A percentile compares a stretch with the other conserved stretches of the same genome.
Evolutionary conservation across 805 yeast genomes (phyloP).

Genomic region (Zygoascus ofunaensis): DNA sequence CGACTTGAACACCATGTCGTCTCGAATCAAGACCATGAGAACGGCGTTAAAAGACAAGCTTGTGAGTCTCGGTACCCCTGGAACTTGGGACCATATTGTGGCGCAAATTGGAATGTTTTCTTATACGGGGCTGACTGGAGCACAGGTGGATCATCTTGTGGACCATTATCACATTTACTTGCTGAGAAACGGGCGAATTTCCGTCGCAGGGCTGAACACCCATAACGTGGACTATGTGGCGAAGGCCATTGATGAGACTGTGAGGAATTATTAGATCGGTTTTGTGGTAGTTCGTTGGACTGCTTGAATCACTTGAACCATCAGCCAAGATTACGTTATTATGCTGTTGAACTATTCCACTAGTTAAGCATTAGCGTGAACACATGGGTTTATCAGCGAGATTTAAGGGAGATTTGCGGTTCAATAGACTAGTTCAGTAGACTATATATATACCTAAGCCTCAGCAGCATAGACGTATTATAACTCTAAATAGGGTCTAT

Average conservation of each 20-base stretch:
- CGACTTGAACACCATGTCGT: conserved; percentile 80
- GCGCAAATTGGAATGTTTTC: conserved; percentile 95
- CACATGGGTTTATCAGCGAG: too few species aligned
- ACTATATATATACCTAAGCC: too few species aligned
- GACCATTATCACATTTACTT: conserved; percentile 72
- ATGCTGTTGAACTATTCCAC: too few species aligned
- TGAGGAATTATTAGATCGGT: conserved; percentile 11
- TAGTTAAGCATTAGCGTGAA: too few species aligned
- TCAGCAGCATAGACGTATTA: too few species aligned
- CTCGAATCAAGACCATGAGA: conserved; percentile 77
- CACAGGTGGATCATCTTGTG: conserved; percentile 71
- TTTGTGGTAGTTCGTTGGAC: too few species aligned
- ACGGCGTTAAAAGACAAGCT: conserved; percentile 51
- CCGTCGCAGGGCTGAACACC: conserved; percentile 86
- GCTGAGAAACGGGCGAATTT: conserved; percentile 78
- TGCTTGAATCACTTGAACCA: too few species aligned
- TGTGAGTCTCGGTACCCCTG: conserved; percentile 64
- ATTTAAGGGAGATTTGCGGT: too few species aligned
- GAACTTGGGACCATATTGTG: conserved; percentile 85
- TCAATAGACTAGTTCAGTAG: too few species aligned
- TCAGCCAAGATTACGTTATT: too few species aligned
- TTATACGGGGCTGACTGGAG: conserved; percentile 74
- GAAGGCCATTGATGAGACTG: conserved; percentile 66
- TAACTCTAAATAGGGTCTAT: too few species aligned
- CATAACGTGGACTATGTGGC: conserved; percentile 74